Conservation (phyloP, 2,329 filamentous ascomycete genomes). For the Alternaria solani region DNA sequence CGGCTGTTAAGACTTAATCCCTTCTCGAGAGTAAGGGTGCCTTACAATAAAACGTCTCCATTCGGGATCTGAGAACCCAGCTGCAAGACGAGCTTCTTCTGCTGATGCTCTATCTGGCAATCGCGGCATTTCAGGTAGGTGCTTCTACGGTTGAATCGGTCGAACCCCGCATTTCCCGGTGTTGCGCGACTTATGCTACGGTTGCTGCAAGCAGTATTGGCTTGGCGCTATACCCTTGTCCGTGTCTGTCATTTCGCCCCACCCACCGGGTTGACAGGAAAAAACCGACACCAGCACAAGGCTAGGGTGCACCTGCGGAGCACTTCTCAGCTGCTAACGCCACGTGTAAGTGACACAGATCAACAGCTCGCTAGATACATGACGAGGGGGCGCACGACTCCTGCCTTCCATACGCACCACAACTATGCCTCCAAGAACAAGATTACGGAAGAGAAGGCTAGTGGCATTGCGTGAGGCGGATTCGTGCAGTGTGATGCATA, state of each 20-base stretch:
- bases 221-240: background rate
- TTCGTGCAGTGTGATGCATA: background rate
- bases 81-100: background rate
- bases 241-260: background rate
- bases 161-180: background rate
- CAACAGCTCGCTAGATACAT: background rate
- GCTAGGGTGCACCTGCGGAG: background rate
- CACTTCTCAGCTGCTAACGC: background rate
- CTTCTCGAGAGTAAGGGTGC: background rate
- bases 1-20: background rate
- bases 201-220: background rate
- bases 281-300: background rate
- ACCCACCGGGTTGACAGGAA: background rate
- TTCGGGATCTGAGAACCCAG: background rate
- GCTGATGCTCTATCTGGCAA: conserved; percentile 1
- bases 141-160: background rate
- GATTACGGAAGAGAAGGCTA: background rate
- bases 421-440: background rate
- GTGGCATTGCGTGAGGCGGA: background rate
- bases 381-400: background rate
- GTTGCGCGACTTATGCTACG: background rate
- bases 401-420: background rate
- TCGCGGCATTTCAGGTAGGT: background rate
- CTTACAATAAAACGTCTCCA: conserved; percentile 6
- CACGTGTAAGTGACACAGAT: background rate